phyloP scores from a whole-genome alignment of 192 early-diverging fungal species.

The Gryganskiella cystojenkinii region DNA sequence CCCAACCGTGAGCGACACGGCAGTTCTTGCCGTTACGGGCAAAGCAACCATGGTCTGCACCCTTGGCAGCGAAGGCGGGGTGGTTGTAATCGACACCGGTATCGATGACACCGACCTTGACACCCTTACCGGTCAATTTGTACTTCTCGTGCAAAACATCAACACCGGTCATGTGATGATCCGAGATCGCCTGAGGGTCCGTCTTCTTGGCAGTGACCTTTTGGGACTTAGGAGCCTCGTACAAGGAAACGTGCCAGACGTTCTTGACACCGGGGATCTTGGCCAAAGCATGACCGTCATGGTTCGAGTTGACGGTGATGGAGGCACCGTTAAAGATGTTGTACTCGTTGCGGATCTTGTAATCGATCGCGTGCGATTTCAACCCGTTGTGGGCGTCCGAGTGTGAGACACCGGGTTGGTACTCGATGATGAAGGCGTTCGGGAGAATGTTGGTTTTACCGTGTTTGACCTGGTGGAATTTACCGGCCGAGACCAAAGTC shows the following conservation, averaged over 20 bases:
- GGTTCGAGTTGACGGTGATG: constrained; percentile 42
- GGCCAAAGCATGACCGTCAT: constrained; percentile 40
- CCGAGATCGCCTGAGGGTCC: constrained; percentile 26
- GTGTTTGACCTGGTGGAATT: constrained; percentile 19
- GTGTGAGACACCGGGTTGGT: constrained; percentile 18
- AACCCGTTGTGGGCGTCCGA: constrained; percentile 24
- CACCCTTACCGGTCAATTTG: constrained; percentile 52
- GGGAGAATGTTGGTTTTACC: constrained; percentile 14
- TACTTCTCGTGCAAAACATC: constrained; percentile 41
- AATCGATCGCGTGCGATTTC: constrained; percentile 24
- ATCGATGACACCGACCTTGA: constrained; percentile 70
- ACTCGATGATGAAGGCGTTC: constrained; percentile 38
- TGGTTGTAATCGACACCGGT: constrained; percentile 69
- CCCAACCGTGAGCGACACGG: constrained; percentile 67
- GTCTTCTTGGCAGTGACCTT: constrained; percentile 23
- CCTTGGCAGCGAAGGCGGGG: constrained; percentile 66
- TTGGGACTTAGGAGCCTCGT: constrained; percentile 23
- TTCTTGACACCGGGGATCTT: constrained; percentile 47
- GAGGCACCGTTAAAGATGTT: constrained; percentile 60
- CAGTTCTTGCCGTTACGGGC: constrained; percentile 67
- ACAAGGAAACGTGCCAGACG: constrained; percentile 58
- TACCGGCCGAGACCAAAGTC: constrained; percentile 48
- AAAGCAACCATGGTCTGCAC: constrained; percentile 60
- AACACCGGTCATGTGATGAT: constrained; percentile 60
- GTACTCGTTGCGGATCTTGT: constrained; percentile 58